Evolutionary conservation across 2,329 filamentous ascomycete species (phyloP).

Genomic region (Monosporascus sp.): DNA sequence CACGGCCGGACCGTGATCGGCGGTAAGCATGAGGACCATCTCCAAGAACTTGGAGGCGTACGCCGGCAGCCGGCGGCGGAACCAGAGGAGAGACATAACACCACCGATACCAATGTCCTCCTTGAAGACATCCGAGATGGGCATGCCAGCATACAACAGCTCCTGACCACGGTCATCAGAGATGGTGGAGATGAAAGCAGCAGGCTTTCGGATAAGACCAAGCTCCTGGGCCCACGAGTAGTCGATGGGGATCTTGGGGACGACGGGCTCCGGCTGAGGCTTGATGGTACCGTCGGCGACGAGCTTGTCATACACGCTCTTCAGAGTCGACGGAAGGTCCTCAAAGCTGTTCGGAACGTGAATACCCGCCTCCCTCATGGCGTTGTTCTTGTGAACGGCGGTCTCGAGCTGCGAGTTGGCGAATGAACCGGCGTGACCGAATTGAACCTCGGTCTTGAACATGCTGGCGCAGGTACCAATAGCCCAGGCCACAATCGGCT

Average conservation of each 20-base stretch:
- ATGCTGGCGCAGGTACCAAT: conserved; percentile 99
- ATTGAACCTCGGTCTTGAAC: conserved; percentile 99
- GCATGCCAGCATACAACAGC: conserved; percentile 97
- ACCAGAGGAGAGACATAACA: conserved; percentile 99
- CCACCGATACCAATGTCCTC: conserved; percentile 99
- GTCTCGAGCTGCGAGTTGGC: conserved; percentile 99
- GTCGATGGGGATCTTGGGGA: conserved; percentile 99
- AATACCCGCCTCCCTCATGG: conserved; percentile 92
- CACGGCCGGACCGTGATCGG: conserved; percentile 96
- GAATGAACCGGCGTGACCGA: conserved; percentile 96
- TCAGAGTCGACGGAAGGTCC: conserved; percentile 77
- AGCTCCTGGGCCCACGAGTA: conserved; percentile 99
- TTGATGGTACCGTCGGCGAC: conserved; percentile 80
- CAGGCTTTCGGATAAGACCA: conserved; percentile 98
- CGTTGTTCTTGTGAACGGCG: conserved; percentile 92
- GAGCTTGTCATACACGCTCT: conserved; percentile 80
- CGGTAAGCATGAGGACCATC: conserved; percentile 99
- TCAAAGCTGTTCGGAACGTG: conserved; percentile 94
- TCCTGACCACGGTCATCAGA: conserved; percentile 99
- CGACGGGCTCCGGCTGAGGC: conserved; percentile 81
- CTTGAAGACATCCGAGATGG: conserved; percentile 98
- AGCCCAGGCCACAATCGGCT: conserved; percentile 98
- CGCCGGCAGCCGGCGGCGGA: conserved; percentile 91
- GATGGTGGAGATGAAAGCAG: conserved; percentile 99
- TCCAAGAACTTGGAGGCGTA: conserved; percentile 99